Conservation (phyloP, 495 filamentous ascomycete genomes). For the Penicillium flavigenum region DNA sequence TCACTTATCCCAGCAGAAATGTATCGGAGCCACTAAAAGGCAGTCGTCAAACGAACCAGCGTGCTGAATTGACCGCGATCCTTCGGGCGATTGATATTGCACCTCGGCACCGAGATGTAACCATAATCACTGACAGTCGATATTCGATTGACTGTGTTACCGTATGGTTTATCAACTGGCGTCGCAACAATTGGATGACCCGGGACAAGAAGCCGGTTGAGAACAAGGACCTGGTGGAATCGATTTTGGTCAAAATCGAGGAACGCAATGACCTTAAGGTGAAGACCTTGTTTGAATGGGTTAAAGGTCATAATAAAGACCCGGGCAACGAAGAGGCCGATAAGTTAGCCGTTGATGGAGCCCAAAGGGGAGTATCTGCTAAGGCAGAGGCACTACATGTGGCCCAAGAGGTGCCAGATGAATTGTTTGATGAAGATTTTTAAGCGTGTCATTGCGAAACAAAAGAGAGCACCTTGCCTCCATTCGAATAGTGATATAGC, state of each 20-base stretch:
- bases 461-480: not conserved
- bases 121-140: constrained; percentile 77
- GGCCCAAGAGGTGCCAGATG: constrained; percentile 31
- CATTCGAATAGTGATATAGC: not conserved
- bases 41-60: constrained; percentile 82
- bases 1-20: constrained; percentile 59
- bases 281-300: constrained; percentile 74
- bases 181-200: constrained; percentile 75
- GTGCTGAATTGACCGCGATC: constrained; percentile 88
- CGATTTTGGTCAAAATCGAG: constrained; percentile 69
- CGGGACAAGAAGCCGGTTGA: constrained; percentile 67
- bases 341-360: constrained; percentile 66
- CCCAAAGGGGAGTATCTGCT: constrained; percentile 39
- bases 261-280: constrained; percentile 60
- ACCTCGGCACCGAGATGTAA: constrained; percentile 59
- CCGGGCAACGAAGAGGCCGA: constrained; percentile 80
- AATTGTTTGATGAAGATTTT: constrained; percentile 33
- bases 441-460: constrained; percentile 9
- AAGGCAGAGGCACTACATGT: constrained; percentile 31
- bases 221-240: constrained; percentile 80
- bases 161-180: constrained; percentile 79
- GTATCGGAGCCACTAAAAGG: constrained; percentile 79
- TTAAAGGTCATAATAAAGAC: constrained; percentile 75
- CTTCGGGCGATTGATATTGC: constrained; percentile 77
- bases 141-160: constrained; percentile 92